Percentiles rank a stretch among this genome's conserved stretches.
Conservation (phyloP, 768 basidiomycete genomes). For the Phallus indusiatus region DNA sequence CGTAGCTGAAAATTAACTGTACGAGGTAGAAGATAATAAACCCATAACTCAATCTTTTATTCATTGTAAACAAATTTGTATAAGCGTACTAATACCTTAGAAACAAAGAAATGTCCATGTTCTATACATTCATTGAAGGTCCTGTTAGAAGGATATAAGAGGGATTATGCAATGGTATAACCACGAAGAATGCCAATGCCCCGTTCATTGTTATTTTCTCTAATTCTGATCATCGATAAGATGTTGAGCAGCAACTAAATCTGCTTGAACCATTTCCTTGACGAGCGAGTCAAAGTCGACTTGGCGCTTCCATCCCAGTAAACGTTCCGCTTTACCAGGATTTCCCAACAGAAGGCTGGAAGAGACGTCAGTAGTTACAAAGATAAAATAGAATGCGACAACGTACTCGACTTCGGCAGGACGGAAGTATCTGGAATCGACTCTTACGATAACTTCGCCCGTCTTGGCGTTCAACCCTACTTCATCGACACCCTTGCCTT, state of each 20-base stretch:
- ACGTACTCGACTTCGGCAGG: constrained; percentile 91
- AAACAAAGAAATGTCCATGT: no score
- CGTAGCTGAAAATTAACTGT: background rate
- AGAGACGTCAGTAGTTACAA: constrained; percentile 13
- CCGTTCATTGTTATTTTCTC: background rate
- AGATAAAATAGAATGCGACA: constrained; percentile 8
- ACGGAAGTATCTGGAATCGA: constrained; percentile 88
- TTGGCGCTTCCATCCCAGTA: constrained; percentile 86
- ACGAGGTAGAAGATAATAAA: no score
- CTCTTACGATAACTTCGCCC: constrained; percentile 65
- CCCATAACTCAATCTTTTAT: no score
- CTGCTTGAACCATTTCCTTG: constrained; percentile 84
- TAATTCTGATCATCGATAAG: constrained; percentile 82
- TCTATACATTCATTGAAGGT: no score
- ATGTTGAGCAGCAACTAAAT: constrained; percentile 62
- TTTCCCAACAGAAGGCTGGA: constrained; percentile 73
- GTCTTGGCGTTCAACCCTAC: constrained; percentile 65
- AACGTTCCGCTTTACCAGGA: constrained; percentile 80
- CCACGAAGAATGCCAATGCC: no score
- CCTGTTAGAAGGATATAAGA: no score
- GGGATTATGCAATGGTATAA: no score
- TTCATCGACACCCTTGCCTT: constrained; percentile 65
- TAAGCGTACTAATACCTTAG: no score
- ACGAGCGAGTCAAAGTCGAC: constrained; percentile 80
- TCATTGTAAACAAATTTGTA: no score